Conservation (phyloP, 805 yeast species). For the Lachancea fermentati region DNA sequence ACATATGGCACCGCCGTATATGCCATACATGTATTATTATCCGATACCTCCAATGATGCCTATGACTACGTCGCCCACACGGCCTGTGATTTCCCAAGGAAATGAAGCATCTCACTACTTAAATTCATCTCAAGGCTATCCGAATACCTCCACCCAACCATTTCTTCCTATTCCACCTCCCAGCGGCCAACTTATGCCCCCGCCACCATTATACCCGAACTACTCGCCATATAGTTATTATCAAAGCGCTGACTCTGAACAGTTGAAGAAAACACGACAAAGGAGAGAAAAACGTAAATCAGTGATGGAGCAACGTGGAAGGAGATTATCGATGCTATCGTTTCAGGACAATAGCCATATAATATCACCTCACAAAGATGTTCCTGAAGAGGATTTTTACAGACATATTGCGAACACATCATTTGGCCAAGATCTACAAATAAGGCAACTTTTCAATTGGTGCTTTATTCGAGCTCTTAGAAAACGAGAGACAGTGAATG, state of each 20-base stretch:
- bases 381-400: constrained; percentile 29
- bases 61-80: constrained; percentile 20
- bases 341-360: constrained; percentile 20
- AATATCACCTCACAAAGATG: constrained; percentile 30
- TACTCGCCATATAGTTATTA: constrained; percentile 12
- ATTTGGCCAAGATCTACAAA: constrained; percentile 24
- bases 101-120: constrained; percentile 14
- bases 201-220: constrained; percentile 23
- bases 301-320: constrained; percentile 25
- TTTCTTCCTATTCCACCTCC: constrained; percentile 19
- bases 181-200: constrained; percentile 21
- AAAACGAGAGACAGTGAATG: constrained; percentile 11
- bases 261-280: constrained; percentile 6
- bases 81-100: constrained; percentile 9
- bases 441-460: constrained; percentile 31
- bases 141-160: constrained; percentile 27
- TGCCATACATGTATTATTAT: constrained; percentile 26
- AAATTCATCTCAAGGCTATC: constrained; percentile 19
- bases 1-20: constrained; percentile 12
- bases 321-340: constrained; percentile 27
- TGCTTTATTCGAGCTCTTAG: constrained; percentile 25
- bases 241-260: constrained; percentile 10
- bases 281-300: constrained; percentile 22
- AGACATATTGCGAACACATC: constrained; percentile 28
- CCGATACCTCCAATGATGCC: constrained; percentile 23